A percentile compares a stretch with the other conserved stretches of the same genome.
phyloP scores from a whole-genome alignment of 257 asterid genomes.

The Plantago ovata region DNA sequence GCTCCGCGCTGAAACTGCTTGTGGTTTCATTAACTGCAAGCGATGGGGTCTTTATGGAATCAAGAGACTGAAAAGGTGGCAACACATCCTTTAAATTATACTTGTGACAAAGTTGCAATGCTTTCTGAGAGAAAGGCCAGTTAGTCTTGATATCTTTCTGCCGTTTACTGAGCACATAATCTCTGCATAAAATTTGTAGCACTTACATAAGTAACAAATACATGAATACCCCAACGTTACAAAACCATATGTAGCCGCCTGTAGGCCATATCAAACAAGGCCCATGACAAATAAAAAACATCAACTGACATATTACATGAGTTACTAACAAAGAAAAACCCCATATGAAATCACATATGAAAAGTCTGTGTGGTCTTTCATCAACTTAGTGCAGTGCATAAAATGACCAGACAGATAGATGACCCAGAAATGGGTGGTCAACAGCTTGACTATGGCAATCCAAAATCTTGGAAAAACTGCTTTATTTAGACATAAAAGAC shows the following conservation, averaged over 20 bases:
- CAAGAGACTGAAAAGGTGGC: slow-evolving; percentile 78
- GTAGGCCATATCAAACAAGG: slow-evolving; percentile 18
- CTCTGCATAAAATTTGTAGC: slow-evolving; percentile 46
- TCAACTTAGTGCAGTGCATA: slow-evolving; percentile 28
- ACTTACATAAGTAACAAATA: not conserved
- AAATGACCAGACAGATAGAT: slow-evolving; percentile 37
- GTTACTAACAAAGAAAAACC: not conserved
- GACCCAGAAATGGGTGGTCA: slow-evolving; percentile 24
- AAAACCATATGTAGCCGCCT: slow-evolving; percentile 16
- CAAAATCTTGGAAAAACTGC: slow-evolving; percentile 17
- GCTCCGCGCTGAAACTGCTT: slow-evolving; percentile 17
- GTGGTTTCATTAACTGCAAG: slow-evolving; percentile 20
- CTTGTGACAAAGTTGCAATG: slow-evolving; percentile 70
- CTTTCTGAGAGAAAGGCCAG: slow-evolving; percentile 90
- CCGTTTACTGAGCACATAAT: slow-evolving; percentile 63
- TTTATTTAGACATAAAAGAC: slow-evolving; percentile 19
- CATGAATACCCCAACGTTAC: not conserved
- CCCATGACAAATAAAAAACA: slow-evolving; percentile 2
- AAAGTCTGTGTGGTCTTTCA: slow-evolving; percentile 2
- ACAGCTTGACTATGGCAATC: slow-evolving; percentile 22
- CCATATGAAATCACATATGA: not conserved
- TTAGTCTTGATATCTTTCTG: slow-evolving; percentile 61
- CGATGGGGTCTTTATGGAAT: slow-evolving; percentile 37
- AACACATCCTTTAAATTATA: slow-evolving; percentile 64
- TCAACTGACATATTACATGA: not conserved